A percentile compares a stretch with the other conserved stretches of the same genome.
These are phyloP conservation scores for Rutstroemia sp. DNA, from an alignment of 2,329 filamentous ascomycete species.

Conservation along the genomic window DNA sequence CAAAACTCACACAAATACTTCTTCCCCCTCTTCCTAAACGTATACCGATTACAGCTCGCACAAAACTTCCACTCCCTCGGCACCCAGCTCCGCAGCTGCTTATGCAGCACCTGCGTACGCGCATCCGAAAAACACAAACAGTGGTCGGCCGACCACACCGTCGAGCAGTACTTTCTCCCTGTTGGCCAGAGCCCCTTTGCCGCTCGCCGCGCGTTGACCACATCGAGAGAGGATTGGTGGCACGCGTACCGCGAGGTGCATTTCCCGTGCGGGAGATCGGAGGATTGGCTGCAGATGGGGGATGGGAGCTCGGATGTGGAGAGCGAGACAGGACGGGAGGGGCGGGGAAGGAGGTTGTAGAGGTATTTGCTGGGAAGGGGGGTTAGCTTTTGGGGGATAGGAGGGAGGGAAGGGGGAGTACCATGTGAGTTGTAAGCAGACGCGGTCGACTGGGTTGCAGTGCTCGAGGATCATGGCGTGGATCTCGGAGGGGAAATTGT, in stretches of 20 bases:
- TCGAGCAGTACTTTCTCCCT: not conserved
- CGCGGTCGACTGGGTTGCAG: constrained; percentile 21
- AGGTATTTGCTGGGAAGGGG: constrained; percentile 17
- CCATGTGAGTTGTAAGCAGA: constrained; percentile 25
- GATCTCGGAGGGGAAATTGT: constrained; percentile 22
- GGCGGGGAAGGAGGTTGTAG: constrained; percentile 12
- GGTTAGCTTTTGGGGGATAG: not conserved
- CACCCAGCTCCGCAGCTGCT: constrained; percentile 20
- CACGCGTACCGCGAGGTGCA: too few species aligned
- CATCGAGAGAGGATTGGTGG: too few species aligned
- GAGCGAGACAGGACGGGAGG: constrained; percentile 10
- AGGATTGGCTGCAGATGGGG: constrained; percentile 8
- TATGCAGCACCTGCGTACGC: constrained; percentile 4
- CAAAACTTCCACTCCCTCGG: constrained; percentile 21
- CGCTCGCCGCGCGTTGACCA: too few species aligned
- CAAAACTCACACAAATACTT: constrained; percentile 17
- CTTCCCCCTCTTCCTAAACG: constrained; percentile 18
- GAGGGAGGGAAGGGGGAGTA: constrained; percentile 1
- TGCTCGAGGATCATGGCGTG: constrained; percentile 19
- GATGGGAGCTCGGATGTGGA: constrained; percentile 6
- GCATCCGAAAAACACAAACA: not conserved
- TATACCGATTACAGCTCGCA: constrained; percentile 18
- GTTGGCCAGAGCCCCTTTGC: not conserved
- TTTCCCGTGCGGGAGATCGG: not conserved
- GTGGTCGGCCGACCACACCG: not conserved